Conservation (phyloP, 2,329 filamentous ascomycete species). For the Fusarium sarcochroum region DNA sequence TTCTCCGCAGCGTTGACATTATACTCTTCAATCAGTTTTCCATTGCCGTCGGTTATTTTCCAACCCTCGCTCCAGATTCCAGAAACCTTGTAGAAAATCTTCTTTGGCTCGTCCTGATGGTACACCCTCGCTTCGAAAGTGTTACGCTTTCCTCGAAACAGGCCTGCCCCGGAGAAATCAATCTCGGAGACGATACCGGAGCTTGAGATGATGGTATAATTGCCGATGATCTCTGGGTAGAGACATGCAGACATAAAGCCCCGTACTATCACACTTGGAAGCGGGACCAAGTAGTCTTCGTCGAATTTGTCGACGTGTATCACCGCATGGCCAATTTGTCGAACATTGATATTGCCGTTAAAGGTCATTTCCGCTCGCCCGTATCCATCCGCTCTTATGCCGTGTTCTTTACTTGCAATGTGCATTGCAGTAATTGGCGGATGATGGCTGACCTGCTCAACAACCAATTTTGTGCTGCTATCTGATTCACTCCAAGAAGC, state of each 20-base stretch:
- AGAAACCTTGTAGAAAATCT: conserved; percentile 20
- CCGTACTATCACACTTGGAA: conserved; percentile 63
- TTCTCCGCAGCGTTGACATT: conserved; percentile 52
- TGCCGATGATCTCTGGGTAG: conserved; percentile 64
- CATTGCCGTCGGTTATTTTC: conserved; percentile 49
- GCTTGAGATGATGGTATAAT: conserved; percentile 61
- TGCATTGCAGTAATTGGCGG: conserved; percentile 68
- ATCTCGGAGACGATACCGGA: conserved; percentile 63
- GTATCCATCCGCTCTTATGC: conserved; percentile 64
- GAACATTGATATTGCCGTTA: conserved; percentile 63
- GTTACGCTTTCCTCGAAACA: conserved; percentile 57
- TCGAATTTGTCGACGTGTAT: conserved; percentile 63
- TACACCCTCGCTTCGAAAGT: conserved; percentile 61
- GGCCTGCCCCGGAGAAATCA: conserved; percentile 61
- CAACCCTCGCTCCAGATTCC: conserved; percentile 45
- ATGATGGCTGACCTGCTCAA: conserved; percentile 67
- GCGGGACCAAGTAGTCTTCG: conserved; percentile 64
- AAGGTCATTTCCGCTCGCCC: conserved; percentile 68
- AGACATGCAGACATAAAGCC: conserved; percentile 63
- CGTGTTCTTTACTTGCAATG: conserved; percentile 58
- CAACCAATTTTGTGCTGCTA: conserved; percentile 51
- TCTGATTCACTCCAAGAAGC: conserved; percentile 54
- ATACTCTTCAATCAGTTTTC: conserved; percentile 55
- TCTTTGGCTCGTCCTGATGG: conserved; percentile 52
- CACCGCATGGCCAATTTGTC: conserved; percentile 65